Conservation (phyloP, 1,284 basidiomycete species). For the Papiliotrema fonsecae region DNA sequence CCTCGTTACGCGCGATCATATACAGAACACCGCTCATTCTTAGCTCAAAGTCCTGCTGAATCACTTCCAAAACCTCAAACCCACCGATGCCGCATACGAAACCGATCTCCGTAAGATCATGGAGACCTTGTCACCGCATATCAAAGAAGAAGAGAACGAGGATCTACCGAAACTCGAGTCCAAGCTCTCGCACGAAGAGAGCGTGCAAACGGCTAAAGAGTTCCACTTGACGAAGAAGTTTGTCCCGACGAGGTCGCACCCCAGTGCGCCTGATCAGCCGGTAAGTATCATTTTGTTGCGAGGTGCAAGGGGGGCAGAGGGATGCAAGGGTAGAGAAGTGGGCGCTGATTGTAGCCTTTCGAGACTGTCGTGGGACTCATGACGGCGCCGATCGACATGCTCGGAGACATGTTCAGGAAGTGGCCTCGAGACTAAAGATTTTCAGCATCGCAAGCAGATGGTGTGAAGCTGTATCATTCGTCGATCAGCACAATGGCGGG, state of each 20-base stretch:
- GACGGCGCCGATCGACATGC: constrained; percentile 58
- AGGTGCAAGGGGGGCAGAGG: too few relatives aligned
- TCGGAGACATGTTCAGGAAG: constrained; percentile 57
- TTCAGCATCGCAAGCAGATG: too few relatives aligned
- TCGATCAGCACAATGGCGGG: too few relatives aligned
- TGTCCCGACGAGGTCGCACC: constrained; percentile 56
- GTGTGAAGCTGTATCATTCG: too few relatives aligned
- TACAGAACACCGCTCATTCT: not conserved
- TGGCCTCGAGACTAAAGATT: too few relatives aligned
- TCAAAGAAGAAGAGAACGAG: constrained; percentile 17
- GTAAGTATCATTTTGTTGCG: too few relatives aligned
- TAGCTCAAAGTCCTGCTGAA: constrained; percentile 18
- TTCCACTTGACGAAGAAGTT: constrained; percentile 63
- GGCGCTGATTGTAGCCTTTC: constrained; percentile 45
- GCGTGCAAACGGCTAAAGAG: constrained; percentile 48
- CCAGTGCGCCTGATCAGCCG: constrained; percentile 43
- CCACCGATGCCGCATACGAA: constrained; percentile 52
- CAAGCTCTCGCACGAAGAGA: constrained; percentile 7
- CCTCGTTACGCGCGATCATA: too few relatives aligned
- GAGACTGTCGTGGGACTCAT: constrained; percentile 60
- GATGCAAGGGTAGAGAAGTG: not conserved
- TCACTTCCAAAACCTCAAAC: constrained; percentile 36
- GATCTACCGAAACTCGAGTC: constrained; percentile 19
- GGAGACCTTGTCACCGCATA: constrained; percentile 45
- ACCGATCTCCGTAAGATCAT: constrained; percentile 50